Percentiles rank a stretch among this genome's conserved stretches.
Evolutionary conservation across 148 eudicot genomes (phyloP).

Genomic region (Vaccinium vitisidaea): DNA sequence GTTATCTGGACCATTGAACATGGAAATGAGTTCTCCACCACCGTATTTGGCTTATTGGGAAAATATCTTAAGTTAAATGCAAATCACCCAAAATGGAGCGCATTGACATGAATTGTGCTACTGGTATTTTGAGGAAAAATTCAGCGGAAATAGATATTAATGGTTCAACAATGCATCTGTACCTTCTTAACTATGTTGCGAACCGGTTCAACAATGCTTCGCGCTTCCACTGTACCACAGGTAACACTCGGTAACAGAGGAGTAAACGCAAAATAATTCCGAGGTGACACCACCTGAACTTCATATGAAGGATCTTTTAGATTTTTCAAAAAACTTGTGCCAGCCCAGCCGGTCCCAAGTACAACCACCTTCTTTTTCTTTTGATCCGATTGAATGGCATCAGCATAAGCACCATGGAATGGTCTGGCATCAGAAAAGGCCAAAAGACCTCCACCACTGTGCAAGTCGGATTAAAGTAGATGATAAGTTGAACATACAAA

Average conservation of each 20-base stretch:
- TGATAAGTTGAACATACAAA: not conserved
- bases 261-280: slow-evolving; percentile 31
- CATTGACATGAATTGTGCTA: not conserved
- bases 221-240: slow-evolving; percentile 29
- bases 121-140: not conserved
- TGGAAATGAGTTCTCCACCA: not conserved
- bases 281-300: slow-evolving; percentile 34
- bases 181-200: slow-evolving; percentile 28
- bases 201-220: slow-evolving; percentile 32
- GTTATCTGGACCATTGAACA: not conserved
- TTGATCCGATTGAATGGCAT: not conserved
- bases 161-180: not conserved
- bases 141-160: not conserved
- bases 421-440: slow-evolving; percentile 19
- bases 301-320: slow-evolving; percentile 28
- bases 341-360: slow-evolving; percentile 35
- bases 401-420: slow-evolving; percentile 12
- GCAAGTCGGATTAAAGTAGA: not conserved
- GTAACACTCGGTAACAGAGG: slow-evolving; percentile 33
- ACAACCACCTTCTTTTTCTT: slow-evolving; percentile 30
- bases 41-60: not conserved
- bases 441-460: slow-evolving; percentile 30
- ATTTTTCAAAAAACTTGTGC: slow-evolving; percentile 27
- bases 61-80: not conserved
- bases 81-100: not conserved